Conservation (phyloP, 2,329 filamentous ascomycete species). For the Colletotrichum cordylinicola region DNA sequence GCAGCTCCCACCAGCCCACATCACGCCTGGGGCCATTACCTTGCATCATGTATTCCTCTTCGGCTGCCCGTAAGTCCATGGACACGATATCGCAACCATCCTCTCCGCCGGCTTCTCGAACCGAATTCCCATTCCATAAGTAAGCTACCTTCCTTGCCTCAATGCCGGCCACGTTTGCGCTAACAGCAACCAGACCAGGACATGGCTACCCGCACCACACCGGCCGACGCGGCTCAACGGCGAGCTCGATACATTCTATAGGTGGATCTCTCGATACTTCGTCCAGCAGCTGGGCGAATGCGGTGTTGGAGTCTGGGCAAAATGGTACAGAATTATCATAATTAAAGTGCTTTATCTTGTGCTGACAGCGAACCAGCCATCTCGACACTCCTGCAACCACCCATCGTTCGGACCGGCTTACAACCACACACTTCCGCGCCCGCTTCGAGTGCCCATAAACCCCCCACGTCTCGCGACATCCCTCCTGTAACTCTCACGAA, state of each 20-base stretch:
- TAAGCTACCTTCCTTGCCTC: constrained; percentile 33
- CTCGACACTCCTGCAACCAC: constrained; percentile 88
- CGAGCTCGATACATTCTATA: constrained; percentile 87
- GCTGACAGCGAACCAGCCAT: constrained; percentile 65
- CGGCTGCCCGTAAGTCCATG: constrained; percentile 67
- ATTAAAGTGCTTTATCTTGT: background rate
- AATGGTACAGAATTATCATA: constrained; percentile 66
- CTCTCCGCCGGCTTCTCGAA: constrained; percentile 53
- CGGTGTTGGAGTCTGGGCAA: constrained; percentile 75
- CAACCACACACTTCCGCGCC: constrained; percentile 78
- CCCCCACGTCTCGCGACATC: constrained; percentile 87
- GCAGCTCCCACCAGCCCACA: background rate
- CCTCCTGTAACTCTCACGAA: constrained; percentile 92
- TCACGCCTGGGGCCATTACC: constrained; percentile 1
- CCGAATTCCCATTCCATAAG: constrained; percentile 67
- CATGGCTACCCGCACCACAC: constrained; percentile 51
- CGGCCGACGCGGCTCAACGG: constrained; percentile 78
- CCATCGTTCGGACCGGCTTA: constrained; percentile 87
- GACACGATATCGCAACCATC: constrained; percentile 64
- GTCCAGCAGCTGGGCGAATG: constrained; percentile 58
- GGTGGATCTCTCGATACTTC: constrained; percentile 81
- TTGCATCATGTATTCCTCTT: constrained; percentile 63
- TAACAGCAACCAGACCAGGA: constrained; percentile 39
- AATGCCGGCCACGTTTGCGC: background rate
- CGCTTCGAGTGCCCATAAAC: constrained; percentile 74